Conservation (phyloP, 306 rosid species). For the Lagenaria siceraria region DNA sequence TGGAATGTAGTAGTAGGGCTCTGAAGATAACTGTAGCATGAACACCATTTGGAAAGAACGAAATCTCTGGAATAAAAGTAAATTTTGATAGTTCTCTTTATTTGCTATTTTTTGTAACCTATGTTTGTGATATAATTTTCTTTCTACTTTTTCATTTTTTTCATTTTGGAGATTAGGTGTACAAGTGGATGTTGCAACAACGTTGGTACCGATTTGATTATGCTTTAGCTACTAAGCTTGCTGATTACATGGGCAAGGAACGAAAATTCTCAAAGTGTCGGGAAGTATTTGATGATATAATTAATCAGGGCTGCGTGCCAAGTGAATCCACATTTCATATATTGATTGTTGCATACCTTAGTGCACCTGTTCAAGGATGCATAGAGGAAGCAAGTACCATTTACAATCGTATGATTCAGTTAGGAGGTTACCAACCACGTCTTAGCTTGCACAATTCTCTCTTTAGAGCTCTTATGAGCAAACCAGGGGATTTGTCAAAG, state of each 20-base stretch:
- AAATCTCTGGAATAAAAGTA: neutral
- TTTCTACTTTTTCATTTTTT: neutral
- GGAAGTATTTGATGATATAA: slow-evolving; percentile 75
- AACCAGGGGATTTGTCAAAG: slow-evolving; percentile 54
- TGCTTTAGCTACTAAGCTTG: slow-evolving; percentile 77
- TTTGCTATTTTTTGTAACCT: neutral
- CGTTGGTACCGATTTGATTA: slow-evolving; percentile 72
- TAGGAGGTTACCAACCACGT: slow-evolving; percentile 84
- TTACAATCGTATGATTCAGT: slow-evolving; percentile 86
- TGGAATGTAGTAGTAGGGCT: neutral
- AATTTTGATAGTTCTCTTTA: neutral
- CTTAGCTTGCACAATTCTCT: slow-evolving; percentile 83
- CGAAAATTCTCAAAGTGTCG: slow-evolving; percentile 83
- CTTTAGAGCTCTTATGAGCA: slow-evolving; percentile 56
- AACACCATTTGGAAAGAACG: neutral
- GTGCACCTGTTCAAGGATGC: slow-evolving; percentile 64
- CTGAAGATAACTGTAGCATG: neutral
- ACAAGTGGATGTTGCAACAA: slow-evolving; percentile 94
- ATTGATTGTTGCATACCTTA: slow-evolving; percentile 77
- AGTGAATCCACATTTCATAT: slow-evolving; percentile 88
- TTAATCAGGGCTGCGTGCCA: slow-evolving; percentile 86
- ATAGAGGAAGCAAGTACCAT: slow-evolving; percentile 79
- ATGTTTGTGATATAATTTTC: neutral
- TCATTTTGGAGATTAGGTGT: slow-evolving; percentile 36
- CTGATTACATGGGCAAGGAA: slow-evolving; percentile 87